phyloP scores from a whole-genome alignment of 805 yeast species.

The Pichia insulana region DNA sequence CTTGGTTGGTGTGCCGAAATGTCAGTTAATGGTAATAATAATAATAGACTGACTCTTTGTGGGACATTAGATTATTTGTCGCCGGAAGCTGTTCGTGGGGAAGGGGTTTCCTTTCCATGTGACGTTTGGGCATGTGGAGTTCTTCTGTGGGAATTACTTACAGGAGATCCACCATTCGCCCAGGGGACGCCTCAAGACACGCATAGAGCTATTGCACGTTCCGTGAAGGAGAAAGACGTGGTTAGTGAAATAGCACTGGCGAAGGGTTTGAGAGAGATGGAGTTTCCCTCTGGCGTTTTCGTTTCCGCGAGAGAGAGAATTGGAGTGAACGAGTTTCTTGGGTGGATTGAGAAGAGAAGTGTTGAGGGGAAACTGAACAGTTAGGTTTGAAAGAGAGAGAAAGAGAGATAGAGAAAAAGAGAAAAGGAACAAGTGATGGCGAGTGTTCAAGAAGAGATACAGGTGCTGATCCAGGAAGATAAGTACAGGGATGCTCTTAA shows the following conservation, averaged over 20 bases:
- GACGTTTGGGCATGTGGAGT: conserved; percentile 94
- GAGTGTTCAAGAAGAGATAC: neutral
- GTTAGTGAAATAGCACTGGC: conserved; percentile 48
- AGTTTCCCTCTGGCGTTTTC: neutral
- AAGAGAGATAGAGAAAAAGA: too few relatives aligned
- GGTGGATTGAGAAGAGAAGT: neutral
- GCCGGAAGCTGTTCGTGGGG: conserved; percentile 88
- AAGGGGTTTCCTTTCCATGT: conserved; percentile 66
- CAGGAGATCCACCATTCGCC: conserved; percentile 94
- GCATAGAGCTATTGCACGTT: conserved; percentile 57
- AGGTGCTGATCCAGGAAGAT: conserved; percentile 52
- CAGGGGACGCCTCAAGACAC: conserved; percentile 65
- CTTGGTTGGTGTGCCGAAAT: conserved; percentile 84
- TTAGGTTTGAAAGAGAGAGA: too few relatives aligned
- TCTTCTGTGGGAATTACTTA: conserved; percentile 73
- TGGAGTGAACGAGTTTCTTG: neutral
- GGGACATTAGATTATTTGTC: conserved; percentile 93
- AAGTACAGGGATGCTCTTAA: conserved; percentile 41
- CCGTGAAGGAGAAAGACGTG: conserved; percentile 52
- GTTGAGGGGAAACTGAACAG: neutral
- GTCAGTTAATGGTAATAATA: conserved; percentile 15
- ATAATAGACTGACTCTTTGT: conserved; percentile 71
- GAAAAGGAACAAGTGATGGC: neutral
- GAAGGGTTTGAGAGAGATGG: neutral
- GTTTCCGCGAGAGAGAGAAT: neutral